Evolutionary conservation across 1,139 yeast species (phyloP).

Genomic region (Yamadazyma mexicana): DNA sequence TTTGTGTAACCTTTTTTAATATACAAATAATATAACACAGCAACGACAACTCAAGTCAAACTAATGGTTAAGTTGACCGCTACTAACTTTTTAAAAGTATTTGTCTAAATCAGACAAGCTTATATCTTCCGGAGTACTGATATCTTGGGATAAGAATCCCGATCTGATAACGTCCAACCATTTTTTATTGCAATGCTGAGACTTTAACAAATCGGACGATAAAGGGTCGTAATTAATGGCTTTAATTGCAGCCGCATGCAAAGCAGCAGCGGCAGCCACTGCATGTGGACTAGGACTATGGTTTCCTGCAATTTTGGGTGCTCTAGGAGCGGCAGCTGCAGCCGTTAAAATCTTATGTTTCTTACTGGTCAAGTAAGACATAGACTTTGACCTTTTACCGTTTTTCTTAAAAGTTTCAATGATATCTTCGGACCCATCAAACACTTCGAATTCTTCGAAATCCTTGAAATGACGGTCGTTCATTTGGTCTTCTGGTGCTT

Average conservation of each 20-base stretch:
- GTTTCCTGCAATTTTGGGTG: slow-evolving; percentile 59
- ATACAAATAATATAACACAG: slow-evolving; percentile 12
- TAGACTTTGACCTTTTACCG: slow-evolving; percentile 63
- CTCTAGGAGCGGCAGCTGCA: slow-evolving; percentile 80
- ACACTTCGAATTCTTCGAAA: slow-evolving; percentile 45
- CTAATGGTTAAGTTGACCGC: slow-evolving; percentile 1
- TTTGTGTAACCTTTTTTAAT: slow-evolving; percentile 10
- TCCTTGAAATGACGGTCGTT: slow-evolving; percentile 21
- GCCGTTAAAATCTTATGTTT: slow-evolving; percentile 63
- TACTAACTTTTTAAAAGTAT: slow-evolving; percentile 36
- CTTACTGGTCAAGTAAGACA: slow-evolving; percentile 55
- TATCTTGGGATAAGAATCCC: slow-evolving; percentile 73
- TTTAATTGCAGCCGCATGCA: slow-evolving; percentile 69
- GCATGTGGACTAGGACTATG: slow-evolving; percentile 60
- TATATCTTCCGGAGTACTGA: slow-evolving; percentile 74
- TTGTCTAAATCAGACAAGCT: slow-evolving; percentile 73
- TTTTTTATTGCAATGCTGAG: slow-evolving; percentile 37
- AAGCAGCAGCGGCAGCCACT: slow-evolving; percentile 67
- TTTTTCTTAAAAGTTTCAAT: slow-evolving; percentile 36
- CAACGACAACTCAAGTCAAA: slow-evolving; percentile 5
- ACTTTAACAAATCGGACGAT: slow-evolving; percentile 6
- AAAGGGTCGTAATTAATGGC: slow-evolving; percentile 31
- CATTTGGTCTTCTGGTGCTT: slow-evolving; percentile 27
- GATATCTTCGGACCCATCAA: slow-evolving; percentile 23
- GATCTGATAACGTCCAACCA: slow-evolving; percentile 74